Evolutionary conservation across 768 basidiomycete genomes (phyloP), one percentile per base, ranked within the genome.

Genomic region (Clitopilus passeckerianus): DNA sequence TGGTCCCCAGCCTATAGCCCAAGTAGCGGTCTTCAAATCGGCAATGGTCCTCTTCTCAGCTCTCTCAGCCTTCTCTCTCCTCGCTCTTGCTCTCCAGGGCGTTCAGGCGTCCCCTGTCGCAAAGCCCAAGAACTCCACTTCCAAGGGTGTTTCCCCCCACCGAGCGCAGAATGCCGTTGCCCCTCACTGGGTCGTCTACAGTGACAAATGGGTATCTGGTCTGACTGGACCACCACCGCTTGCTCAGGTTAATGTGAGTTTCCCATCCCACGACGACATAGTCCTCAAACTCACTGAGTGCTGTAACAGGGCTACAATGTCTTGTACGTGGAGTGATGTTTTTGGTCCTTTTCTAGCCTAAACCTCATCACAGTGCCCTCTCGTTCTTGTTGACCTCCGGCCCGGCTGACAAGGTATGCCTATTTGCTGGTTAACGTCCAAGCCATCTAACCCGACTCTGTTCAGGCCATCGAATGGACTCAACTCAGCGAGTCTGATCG

Each of bases 381-480:
- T 74, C 77, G 1, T 82, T 83, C 68, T 61, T 79, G 53, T 63
- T 79, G 15, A 65, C 67, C 9, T 68, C 70, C 15, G 81, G 82
- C 3, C 64, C 79, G 0, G 74, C 65, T 53, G 80, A 83, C 60
- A 63, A 65, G 57, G 64, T 61, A 30, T 4, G 43, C 2, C 22
- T 57, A 23, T 33, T 41, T 8, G 34, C 54, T 34, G 16, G 15
- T 20, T 55, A 15, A 15, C 33, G 6, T 23, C 41, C 23, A 12
- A 20, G 30, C 14, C 41, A 23, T 9, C 14, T 37, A 53, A 43
- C 22, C 30, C 10, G 41, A 12, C 7, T 10, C 41, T 16, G 12
- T 35, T 5, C 66, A 82, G 68, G 82, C 80, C 6, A 67, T 69
- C 54, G 75, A 76, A 59, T 83, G 80, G 81, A 65, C 74, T 23